Percentiles rank a stretch among this genome's conserved stretches.
phyloP scores from a whole-genome alignment of 2,329 filamentous ascomycete genomes.

The Leptoxyphium fumago region DNA sequence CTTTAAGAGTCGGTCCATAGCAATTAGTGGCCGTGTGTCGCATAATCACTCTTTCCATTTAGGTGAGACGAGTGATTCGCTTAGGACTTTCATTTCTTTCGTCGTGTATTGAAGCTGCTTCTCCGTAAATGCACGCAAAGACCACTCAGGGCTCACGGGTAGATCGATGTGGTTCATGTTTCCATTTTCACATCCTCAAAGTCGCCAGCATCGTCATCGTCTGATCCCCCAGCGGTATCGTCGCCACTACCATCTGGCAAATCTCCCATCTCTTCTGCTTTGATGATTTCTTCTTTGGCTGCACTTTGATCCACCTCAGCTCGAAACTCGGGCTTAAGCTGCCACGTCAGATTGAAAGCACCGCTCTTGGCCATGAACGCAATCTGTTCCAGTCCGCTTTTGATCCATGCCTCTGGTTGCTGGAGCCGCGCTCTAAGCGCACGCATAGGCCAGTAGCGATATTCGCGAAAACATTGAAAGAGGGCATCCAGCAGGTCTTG shows the following conservation, averaged over 20 bases:
- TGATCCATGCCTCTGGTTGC: constrained; percentile 88
- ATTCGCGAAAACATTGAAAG: constrained; percentile 68
- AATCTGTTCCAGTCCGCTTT: constrained; percentile 68
- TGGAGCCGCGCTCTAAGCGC: constrained; percentile 60
- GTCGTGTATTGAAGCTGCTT: too few species aligned
- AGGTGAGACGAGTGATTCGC: too few species aligned
- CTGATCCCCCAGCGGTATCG: constrained; percentile 29
- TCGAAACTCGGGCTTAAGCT: constrained; percentile 56
- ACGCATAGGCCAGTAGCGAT: constrained; percentile 90
- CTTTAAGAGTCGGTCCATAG: too few species aligned
- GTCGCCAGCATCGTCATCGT: constrained; percentile 36
- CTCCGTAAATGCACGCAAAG: too few species aligned
- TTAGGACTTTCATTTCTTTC: too few species aligned
- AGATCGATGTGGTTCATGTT: not conserved
- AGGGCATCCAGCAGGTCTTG: constrained; percentile 78
- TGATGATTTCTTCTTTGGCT: constrained; percentile 17
- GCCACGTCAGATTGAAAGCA: constrained; percentile 74
- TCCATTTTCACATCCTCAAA: constrained; percentile 28
- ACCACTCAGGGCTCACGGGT: too few species aligned
- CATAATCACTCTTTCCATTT: too few species aligned
- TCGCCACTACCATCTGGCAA: constrained; percentile 21
- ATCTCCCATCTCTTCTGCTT: constrained; percentile 9
- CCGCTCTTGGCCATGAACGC: constrained; percentile 72
- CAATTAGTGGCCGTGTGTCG: too few species aligned
- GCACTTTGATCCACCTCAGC: constrained; percentile 34